Percentiles rank a stretch among this genome's conserved stretches.
phyloP scores from a whole-genome alignment of 2,329 filamentous ascomycete genomes.

The Monosporascus cannonballus region DNA sequence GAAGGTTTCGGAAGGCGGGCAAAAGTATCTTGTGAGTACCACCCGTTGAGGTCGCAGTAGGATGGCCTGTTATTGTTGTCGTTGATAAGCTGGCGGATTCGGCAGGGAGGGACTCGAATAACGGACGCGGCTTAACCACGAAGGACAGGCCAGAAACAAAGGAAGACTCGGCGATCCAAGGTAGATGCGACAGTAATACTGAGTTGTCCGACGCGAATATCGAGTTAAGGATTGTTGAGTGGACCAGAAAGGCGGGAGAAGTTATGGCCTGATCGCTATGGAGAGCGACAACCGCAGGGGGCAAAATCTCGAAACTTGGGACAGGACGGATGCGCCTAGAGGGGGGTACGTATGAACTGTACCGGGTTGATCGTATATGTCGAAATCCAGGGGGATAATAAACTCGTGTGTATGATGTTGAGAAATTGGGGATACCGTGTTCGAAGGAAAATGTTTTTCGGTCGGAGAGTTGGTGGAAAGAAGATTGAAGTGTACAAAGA shows the following conservation, averaged over 20 bases:
- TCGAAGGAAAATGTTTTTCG: background rate
- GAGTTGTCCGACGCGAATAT: constrained; percentile 9
- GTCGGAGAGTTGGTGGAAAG: background rate
- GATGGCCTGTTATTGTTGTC: constrained; percentile 6
- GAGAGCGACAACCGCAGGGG: constrained; percentile 13
- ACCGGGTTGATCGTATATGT: background rate
- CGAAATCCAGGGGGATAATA: background rate
- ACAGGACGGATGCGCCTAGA: constrained; percentile 22
- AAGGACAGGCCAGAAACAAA: constrained; percentile 22
- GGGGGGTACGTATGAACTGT: background rate
- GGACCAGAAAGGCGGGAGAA: constrained; percentile 7
- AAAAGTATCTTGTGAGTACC: constrained; percentile 4
- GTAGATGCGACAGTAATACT: constrained; percentile 8
- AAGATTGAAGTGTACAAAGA: background rate
- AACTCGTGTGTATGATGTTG: background rate
- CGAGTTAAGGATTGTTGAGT: constrained; percentile 7
- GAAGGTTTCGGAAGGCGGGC: constrained; percentile 5
- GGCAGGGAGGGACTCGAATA: constrained; percentile 13
- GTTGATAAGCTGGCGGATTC: background rate
- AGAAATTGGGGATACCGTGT: background rate
- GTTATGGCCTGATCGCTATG: constrained; percentile 15
- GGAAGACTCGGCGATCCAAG: constrained; percentile 14
- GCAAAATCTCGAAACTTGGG: constrained; percentile 12
- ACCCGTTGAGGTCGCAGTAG: constrained; percentile 8
- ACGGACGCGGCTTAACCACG: constrained; percentile 14